Conservation (phyloP, 805 yeast species). For the Yamadazyma scolyti region DNA sequence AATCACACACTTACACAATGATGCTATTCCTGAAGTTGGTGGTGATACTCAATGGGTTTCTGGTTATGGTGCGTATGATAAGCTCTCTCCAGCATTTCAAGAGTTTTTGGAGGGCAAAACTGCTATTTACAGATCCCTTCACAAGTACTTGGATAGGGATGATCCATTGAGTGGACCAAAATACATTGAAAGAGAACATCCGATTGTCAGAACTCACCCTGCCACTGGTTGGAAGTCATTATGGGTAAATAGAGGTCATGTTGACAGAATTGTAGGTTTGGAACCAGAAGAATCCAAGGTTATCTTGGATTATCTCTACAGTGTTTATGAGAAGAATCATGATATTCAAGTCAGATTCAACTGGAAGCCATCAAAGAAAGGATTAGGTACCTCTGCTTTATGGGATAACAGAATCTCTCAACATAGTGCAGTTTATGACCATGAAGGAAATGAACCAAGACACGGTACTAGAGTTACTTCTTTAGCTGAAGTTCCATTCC, state of each 20-base stretch:
- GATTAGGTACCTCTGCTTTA: slow-evolving; percentile 48
- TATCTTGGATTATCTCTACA: slow-evolving; percentile 44
- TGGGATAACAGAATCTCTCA: slow-evolving; percentile 60
- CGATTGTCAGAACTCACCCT: slow-evolving; percentile 61
- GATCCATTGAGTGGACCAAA: slow-evolving; percentile 46
- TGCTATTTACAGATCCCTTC: slow-evolving; percentile 42
- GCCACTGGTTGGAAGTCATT: slow-evolving; percentile 61
- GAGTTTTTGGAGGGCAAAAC: slow-evolving; percentile 50
- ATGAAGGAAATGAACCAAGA: slow-evolving; percentile 41
- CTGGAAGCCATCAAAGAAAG: slow-evolving; percentile 43
- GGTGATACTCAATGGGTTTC: slow-evolving; percentile 58
- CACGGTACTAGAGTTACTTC: slow-evolving; percentile 51
- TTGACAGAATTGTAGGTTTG: slow-evolving; percentile 50
- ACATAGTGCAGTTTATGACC: slow-evolving; percentile 54
- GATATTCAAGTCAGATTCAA: slow-evolving; percentile 55
- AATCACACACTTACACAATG: slow-evolving; percentile 35
- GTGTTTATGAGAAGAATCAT: slow-evolving; percentile 46
- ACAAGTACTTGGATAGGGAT: slow-evolving; percentile 39
- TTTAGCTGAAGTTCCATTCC: slow-evolving; percentile 52
- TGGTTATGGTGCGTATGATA: slow-evolving; percentile 56
- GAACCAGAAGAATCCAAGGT: slow-evolving; percentile 48
- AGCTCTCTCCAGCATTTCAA: slow-evolving; percentile 49
- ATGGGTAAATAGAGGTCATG: slow-evolving; percentile 50
- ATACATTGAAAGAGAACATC: slow-evolving; percentile 54
- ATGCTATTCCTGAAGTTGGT: slow-evolving; percentile 43